Percentiles rank a stretch among this genome's conserved stretches.
These are phyloP conservation scores for Venturia asperata DNA, from an alignment of 2,329 filamentous ascomycete species.

Conservation along the genomic window DNA sequence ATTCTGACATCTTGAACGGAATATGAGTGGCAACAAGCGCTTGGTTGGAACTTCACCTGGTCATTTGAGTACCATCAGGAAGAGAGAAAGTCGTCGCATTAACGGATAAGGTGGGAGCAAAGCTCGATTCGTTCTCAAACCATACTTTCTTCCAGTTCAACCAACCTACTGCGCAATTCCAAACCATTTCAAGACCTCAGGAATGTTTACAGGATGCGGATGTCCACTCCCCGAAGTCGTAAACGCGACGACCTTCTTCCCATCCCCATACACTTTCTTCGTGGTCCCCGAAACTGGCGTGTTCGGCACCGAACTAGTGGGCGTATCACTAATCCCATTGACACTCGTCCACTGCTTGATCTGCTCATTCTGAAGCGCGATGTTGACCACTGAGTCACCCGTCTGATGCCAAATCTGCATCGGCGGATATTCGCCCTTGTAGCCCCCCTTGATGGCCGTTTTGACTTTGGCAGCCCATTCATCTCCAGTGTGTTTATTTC, in stretches of 20 bases:
- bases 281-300: constrained; percentile 3
- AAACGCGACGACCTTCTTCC: constrained; percentile 15
- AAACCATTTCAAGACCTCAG: constrained; percentile 17
- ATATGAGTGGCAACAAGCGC: neutral
- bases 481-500: constrained; percentile 1
- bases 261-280: constrained; percentile 17
- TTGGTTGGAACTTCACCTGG: too few relatives aligned
- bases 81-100: too few relatives aligned
- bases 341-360: constrained; percentile 20
- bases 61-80: too few relatives aligned
- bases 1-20: constrained; percentile 17
- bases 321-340: neutral
- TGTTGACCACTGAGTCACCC: constrained; percentile 24
- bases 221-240: constrained; percentile 7
- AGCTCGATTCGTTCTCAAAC: too few relatives aligned
- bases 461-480: constrained; percentile 18
- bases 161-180: neutral
- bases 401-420: constrained; percentile 35
- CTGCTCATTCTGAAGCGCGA: constrained; percentile 5
- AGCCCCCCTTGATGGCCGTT: constrained; percentile 23
- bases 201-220: constrained; percentile 16
- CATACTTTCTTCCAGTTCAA: too few relatives aligned
- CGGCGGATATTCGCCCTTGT: constrained; percentile 30
- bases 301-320: neutral
- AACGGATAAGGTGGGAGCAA: too few relatives aligned